Conservation (phyloP, 345 rosid species). For the Limnanthes douglasii region DNA sequence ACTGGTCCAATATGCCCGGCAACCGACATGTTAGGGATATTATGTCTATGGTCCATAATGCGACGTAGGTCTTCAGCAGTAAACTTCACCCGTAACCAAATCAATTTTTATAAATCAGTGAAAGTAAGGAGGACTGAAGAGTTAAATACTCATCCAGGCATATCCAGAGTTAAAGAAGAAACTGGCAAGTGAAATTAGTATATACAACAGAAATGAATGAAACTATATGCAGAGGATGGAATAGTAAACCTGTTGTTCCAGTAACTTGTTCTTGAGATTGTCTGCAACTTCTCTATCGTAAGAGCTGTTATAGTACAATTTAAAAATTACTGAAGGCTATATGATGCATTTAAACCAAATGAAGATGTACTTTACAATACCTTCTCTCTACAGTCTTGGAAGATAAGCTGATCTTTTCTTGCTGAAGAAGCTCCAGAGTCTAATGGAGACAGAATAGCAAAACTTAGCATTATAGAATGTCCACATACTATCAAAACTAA, state of each 20-base stretch:
- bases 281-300: constrained; percentile 33
- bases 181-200: constrained; percentile 4
- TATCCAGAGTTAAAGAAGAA: constrained; percentile 8
- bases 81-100: too few species aligned
- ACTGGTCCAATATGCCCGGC: too few species aligned
- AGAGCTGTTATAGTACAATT: constrained; percentile 20
- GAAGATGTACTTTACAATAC: constrained; percentile 18
- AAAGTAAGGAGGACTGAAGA: too few species aligned
- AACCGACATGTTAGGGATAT: too few species aligned
- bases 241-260: constrained; percentile 40
- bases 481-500: too few species aligned
- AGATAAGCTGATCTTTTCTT: constrained; percentile 34
- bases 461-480: neutral
- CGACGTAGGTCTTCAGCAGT: too few species aligned
- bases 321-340: neutral
- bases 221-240: constrained; percentile 3
- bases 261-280: constrained; percentile 27
- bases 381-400: constrained; percentile 36
- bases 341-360: constrained; percentile 8
- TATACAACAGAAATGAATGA: neutral
- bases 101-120: too few species aligned
- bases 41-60: too few species aligned
- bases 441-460: constrained; percentile 15
- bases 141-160: constrained; percentile 55
- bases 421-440: constrained; percentile 52